Evolutionary conservation across 2,329 filamentous ascomycete species (phyloP), one percentile per base, ranked within the genome.

Genomic region (Nigrospora sphaerica): DNA sequence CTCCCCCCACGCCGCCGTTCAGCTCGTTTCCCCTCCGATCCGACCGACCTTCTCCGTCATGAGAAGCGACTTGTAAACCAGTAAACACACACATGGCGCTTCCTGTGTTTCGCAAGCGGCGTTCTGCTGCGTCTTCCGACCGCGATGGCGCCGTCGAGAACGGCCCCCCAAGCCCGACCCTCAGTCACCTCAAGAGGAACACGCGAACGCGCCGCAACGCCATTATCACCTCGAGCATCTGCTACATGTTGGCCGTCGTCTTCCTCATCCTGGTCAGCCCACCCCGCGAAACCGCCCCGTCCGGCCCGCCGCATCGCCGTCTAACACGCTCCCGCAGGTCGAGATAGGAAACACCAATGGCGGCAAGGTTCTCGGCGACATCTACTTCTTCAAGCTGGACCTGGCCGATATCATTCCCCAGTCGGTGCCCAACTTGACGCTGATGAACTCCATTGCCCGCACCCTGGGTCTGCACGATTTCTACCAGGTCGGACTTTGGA

Each of bases 401-500:
- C 77, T 96, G 42, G 80, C 86, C 55, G 78, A 95, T 58, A 85
- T 96, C 61, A 84, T 95, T 47, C 86, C 86, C 0, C 71, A 80
- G 32, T 81, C 78, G 6, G 78, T 88, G 14, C 84, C 85, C 37
- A 85, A 81, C 82, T 11, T 69, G 19, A 57, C 54, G 10, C 75
- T 95, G 39, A 85, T 95, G 66, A 95, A 95, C 71, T 89, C 83
- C 39, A 90, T 95, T 54, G 89, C 90, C 4, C 83, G 88, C 44
- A 88, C 85, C 18, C 73, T 96, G 45, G 92, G 91, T 31, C 75
- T 96, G 42, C 89, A 95, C 63, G 92, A 96, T 66, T 96, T 95
- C 68, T 96, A 96, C 66, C 86, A 90, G 58, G 86, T 95, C 28
- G 91, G 91, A 6, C 69, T 96, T 36, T 97, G 92, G 92, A 85